Evolutionary conservation across 169 alveolate species (phyloP), one percentile per base, ranked within the genome.

Genomic region (Eimeria falciformis): DNA sequence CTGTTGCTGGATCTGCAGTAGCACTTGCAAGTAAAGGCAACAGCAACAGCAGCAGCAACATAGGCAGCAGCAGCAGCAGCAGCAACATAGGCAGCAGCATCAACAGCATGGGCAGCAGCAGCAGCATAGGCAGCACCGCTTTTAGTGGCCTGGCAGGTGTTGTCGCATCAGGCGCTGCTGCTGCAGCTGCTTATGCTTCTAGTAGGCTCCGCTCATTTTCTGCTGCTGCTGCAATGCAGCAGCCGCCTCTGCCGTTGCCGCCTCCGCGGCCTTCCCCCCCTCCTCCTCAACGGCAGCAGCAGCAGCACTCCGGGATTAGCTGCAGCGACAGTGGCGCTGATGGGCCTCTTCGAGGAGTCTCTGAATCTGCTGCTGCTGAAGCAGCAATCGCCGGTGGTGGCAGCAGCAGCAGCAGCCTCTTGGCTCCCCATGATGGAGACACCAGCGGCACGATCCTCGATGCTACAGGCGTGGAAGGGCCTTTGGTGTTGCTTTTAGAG

Each of bases 181-280:
- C 65, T 69, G 90, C 90, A 17, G 90, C 90, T 3, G 90, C 90
- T 2, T 82, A 6, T 25, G 90, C 90, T 65, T 33, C 79, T 4
- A 82, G 90, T 62, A 55, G 65, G 33, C 79, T 82, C 25, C 90
- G 90, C 73, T 21, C 89, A 46, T 0, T 53, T 33, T 21, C 73
- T 50, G 73, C 55, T 6, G 75, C 43, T 23, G 21, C 73, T 5
- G 73, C 21, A 18, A 47, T 25, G 89, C 89, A 29, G 50, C 53
- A 21, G 89, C 46, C 81, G 7, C 50, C 46, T 2, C 81, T 23
- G n/a, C 81, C 81, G n/a, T 18, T 50, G 25, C 81, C 53, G n/a
- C 2, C 55, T 12, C 50, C 81, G 7, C 25, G 53, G 3, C 81
- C 43, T 7, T 12, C 81, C 9, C 81, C 17, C 17, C 17, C 11